Evolutionary conservation across 2,329 filamentous ascomycete species (phyloP), one percentile per base, ranked within the genome.

Genomic region (Pestalotiopsis sp.): DNA sequence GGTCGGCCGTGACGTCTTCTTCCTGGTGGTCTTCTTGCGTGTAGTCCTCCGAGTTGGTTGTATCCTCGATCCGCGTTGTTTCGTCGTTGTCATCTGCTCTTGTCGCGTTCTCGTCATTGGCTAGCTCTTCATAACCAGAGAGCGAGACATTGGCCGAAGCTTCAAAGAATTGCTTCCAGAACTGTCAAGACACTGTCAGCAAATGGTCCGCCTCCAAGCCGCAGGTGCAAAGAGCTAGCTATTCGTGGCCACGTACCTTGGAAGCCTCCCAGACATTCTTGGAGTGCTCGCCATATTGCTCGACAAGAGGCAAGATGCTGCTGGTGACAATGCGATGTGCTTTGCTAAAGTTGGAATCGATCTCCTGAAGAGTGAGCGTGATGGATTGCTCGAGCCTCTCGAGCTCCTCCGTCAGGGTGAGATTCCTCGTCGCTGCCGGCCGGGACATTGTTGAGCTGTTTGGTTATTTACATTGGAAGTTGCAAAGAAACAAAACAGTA

Each of bases 101-200:
- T 2, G 38, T 52, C 22, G 75, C 86, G 75, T 87, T 88, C n/a
- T 92, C 90, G 1, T 85, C 83, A 65, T 88, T 89, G 66, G 88
- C 88, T 24, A 90, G 85, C 76, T 97, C 94, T 77, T 97, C 95
- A 79, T 99, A 98, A 35, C 94, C 94, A 0, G 94, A 97, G 11
- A 99, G 87, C 11, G 95, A 97, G 30, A 99, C 95, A 75, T 99
- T 98, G 78, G 96, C 96, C 61, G 94, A 97, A 44, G 96, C 94
- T 82, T 99, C 96, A 81, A 99, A 99, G 84, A 99, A 99, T 83
- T 98, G 94, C 81, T 99, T 99, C 96, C 96, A 99, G 81, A 99
- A 99, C 92, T 97, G 75, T 13, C 26, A 35, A 11, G 14, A 67
- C 3, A n/a, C n/a, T 35, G 14, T 57, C 30, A 30, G 40, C 22